Percentiles rank a stretch among this genome's conserved stretches.
phyloP scores from a whole-genome alignment of 208 protist species.

The Acanthamoeba lugdunensis region DNA sequence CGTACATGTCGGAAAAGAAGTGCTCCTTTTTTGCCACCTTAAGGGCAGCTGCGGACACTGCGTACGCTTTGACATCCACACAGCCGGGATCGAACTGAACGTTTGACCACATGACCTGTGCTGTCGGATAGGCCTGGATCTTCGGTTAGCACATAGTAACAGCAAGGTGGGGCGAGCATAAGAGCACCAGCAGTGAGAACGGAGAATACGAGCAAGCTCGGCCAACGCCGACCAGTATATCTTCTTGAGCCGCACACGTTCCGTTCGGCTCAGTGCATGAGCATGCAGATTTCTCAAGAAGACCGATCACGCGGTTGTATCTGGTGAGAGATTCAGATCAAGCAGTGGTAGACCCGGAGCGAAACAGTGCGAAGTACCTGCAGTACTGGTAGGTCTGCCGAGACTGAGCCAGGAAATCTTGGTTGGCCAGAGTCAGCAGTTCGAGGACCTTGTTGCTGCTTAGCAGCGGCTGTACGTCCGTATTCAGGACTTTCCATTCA shows the following conservation, averaged over 20 bases:
- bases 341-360: neutral
- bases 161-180: too few species aligned
- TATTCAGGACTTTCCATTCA: neutral
- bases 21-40: neutral
- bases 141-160: too few species aligned
- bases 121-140: neutral
- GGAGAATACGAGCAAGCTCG: neutral
- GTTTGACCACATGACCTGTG: neutral
- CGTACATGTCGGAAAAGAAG: neutral
- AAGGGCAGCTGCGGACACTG: neutral
- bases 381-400: constrained; percentile 21
- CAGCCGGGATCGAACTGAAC: neutral
- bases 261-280: neutral
- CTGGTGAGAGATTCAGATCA: neutral
- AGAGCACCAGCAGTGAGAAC: neutral
- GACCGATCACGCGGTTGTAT: neutral
- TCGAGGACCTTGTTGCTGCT: neutral
- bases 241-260: neutral
- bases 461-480: neutral
- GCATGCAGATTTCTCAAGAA: neutral
- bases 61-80: neutral
- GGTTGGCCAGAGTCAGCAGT: neutral
- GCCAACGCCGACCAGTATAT: neutral
- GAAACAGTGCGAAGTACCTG: neutral
- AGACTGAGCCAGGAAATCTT: neutral